Evolutionary conservation across 306 rosid genomes (phyloP).

Genomic region (Rosa rugosa): DNA sequence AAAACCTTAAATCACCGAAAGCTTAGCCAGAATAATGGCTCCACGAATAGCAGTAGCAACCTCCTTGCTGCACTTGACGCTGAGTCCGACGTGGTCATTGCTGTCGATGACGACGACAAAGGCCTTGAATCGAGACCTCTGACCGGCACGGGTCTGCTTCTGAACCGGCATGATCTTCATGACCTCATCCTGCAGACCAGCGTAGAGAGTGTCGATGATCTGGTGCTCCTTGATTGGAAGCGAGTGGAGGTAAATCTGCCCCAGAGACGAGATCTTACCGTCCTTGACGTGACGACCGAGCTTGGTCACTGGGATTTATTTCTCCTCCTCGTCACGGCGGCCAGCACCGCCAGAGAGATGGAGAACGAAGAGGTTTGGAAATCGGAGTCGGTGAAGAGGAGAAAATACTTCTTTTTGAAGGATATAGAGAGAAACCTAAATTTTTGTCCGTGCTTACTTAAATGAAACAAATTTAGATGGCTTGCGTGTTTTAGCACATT

Average conservation of each 20-base stretch:
- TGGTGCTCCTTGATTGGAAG: constrained; percentile 74
- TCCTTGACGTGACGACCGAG: constrained; percentile 66
- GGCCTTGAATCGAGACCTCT: constrained; percentile 66
- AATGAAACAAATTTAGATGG: no score
- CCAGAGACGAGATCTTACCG: constrained; percentile 51
- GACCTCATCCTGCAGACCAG: constrained; percentile 72
- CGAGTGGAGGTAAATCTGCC: constrained; percentile 64
- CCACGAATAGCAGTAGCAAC: constrained; percentile 73
- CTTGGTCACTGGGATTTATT: constrained; percentile 68
- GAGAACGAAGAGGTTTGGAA: no score
- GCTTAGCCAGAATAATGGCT: constrained; percentile 60
- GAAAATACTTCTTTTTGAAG: no score
- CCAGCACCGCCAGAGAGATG: constrained; percentile 22
- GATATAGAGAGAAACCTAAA: no score
- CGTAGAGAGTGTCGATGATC: constrained; percentile 58
- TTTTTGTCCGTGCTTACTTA: no score
- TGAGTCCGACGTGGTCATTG: constrained; percentile 66
- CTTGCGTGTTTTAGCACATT: no score
- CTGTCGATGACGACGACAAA: constrained; percentile 65
- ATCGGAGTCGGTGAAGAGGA: no score
- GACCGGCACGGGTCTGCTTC: constrained; percentile 68
- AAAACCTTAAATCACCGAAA: constrained; percentile 40
- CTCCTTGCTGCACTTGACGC: constrained; percentile 81
- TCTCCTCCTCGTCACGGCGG: constrained; percentile 65
- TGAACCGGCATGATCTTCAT: constrained; percentile 82